Evolutionary conservation across 1,139 yeast species (phyloP), one percentile per base, ranked within the genome.

Genomic region (Meyerozyma smithsonii): DNA sequence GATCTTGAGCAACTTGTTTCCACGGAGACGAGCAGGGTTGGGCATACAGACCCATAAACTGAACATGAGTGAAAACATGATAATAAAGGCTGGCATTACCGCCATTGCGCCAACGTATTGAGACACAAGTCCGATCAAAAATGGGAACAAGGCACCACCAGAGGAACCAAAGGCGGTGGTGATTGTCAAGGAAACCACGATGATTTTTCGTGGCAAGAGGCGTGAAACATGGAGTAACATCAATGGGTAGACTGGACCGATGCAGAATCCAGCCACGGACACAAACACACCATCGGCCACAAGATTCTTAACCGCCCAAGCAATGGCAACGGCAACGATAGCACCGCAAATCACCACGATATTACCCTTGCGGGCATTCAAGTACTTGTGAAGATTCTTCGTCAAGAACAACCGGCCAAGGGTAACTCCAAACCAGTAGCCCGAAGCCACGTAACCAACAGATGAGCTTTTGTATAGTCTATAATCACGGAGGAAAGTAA

Each of bases 381-480:
- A 39, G n/a, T 46, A 46, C 23, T 60, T 60, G 45, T 74, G 72
- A 8, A 71, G 48, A 1, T 62, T 59, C 17, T 68, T 54, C 2
- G 79, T 72, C 23, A 80, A 59, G 6, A 67, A 45, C 23, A 82
- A 59, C 39, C 89, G 56, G 1, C 88, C 88, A 3, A 79, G 32
- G 0, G 87, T 79, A 28, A 83, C 59, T 5, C 89, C 90, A 10
- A 72, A 79, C 88, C 88, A 83, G 49, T 75, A 81, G 0, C 88
- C 88, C 6, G 87, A 77, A 2, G 84, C 76, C 21, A 81, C 81
- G 51, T 80, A 81, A 15, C 88, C 87, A 41, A 73, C 71, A 4
- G 72, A 58, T 0, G 54, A 46, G 4, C 61, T 52, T 38, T 62
- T 57, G 1, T 81, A 83, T 35, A 66, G 62, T 35, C 87, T 66